Conservation (phyloP, 23 red algal species). For the Gracilaria vermiculophylla region DNA sequence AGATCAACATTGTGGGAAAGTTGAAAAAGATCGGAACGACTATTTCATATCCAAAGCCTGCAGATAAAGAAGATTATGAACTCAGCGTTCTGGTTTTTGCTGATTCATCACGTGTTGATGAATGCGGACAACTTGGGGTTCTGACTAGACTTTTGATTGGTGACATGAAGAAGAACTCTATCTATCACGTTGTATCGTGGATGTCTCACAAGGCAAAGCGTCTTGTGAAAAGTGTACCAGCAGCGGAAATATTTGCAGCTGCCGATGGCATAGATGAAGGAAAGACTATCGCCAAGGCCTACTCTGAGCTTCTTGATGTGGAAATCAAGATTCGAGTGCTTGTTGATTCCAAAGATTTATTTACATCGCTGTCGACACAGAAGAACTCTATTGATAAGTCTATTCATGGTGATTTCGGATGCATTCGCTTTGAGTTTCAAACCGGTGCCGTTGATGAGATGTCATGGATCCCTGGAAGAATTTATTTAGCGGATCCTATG, state of each 20-base stretch:
- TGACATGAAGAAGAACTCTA: too few relatives aligned
- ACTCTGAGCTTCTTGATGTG: not conserved
- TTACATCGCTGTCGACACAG: slow-evolving; percentile 20
- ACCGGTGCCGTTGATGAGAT: not conserved
- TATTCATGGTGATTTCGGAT: not conserved
- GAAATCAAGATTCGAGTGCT: not conserved
- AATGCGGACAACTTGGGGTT: too few relatives aligned
- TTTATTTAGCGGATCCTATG: too few relatives aligned
- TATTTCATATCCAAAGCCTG: too few relatives aligned
- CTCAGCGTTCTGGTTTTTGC: too few relatives aligned
- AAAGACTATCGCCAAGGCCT: not conserved
- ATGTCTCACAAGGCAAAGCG: not conserved
- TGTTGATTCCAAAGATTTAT: slow-evolving; percentile 33
- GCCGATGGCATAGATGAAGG: slow-evolving; percentile 8
- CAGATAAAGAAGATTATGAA: too few relatives aligned
- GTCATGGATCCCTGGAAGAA: too few relatives aligned
- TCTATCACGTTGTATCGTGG: not conserved
- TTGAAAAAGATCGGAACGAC: too few relatives aligned
- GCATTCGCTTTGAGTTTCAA: slow-evolving; percentile 1
- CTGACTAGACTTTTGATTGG: too few relatives aligned
- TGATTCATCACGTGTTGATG: too few relatives aligned
- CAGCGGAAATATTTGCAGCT: slow-evolving; percentile 39
- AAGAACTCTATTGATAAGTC: not conserved
- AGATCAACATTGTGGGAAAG: too few relatives aligned
- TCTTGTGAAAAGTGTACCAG: not conserved